Evolutionary conservation across 495 filamentous ascomycete species (phyloP).

Genomic region (Penicillium nucicola): DNA sequence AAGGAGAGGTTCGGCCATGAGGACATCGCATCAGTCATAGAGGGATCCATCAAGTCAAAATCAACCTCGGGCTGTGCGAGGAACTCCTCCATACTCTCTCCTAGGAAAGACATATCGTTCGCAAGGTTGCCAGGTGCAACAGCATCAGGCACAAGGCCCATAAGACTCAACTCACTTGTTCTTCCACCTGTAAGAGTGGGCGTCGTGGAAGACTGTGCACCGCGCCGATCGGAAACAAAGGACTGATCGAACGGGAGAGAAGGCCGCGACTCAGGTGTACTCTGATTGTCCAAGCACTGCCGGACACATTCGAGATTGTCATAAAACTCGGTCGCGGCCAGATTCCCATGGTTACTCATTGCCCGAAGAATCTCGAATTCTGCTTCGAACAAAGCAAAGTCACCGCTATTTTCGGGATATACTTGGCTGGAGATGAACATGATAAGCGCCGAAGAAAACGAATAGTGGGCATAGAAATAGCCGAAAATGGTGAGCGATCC

Average conservation of each 20-base stretch:
- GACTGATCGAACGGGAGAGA: not conserved
- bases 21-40: constrained; percentile 17
- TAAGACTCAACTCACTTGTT: not conserved
- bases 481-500: constrained; percentile 31
- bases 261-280: not conserved
- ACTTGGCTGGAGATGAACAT: constrained; percentile 32
- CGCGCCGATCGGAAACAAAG: not conserved
- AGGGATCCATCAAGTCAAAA: constrained; percentile 16
- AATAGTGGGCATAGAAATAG: constrained; percentile 35
- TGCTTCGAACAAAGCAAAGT: constrained; percentile 25
- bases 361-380: constrained; percentile 24
- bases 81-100: constrained; percentile 31
- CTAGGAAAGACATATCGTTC: constrained; percentile 28
- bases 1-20: constrained; percentile 22
- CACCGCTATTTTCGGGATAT: constrained; percentile 12
- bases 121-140: constrained; percentile 1
- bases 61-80: constrained; percentile 19
- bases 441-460: constrained; percentile 28
- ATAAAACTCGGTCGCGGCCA: constrained; percentile 31
- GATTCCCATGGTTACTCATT: constrained; percentile 29
- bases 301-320: constrained; percentile 25
- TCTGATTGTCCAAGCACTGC: constrained; percentile 9
- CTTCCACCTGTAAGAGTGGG: not conserved
- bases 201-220: no score
- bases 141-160: constrained; percentile 3